A percentile compares a stretch with the other conserved stretches of the same genome.
Conservation (phyloP, 176 grass and related monocot species). For the Guadua angustifolia region DNA sequence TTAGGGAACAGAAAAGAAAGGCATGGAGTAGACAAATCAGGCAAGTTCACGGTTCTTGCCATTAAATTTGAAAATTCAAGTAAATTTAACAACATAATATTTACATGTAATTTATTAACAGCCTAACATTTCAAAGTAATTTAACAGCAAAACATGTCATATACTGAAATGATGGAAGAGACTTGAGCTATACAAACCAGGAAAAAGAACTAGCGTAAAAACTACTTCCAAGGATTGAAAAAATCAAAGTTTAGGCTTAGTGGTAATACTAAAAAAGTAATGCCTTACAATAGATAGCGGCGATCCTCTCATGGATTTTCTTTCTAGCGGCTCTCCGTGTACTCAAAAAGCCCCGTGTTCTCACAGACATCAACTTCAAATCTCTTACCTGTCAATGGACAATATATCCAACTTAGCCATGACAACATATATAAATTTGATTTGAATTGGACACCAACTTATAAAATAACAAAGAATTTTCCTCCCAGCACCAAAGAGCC, state of each 20-base stretch:
- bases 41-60: background rate
- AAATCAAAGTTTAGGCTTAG: background rate
- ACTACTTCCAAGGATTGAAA: background rate
- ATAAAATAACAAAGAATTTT: conserved; percentile 33
- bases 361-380: conserved; percentile 68
- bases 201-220: background rate
- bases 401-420: background rate
- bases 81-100: background rate
- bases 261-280: background rate
- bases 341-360: conserved; percentile 53
- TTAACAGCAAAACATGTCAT: background rate
- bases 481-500: conserved; percentile 96
- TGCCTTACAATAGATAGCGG: conserved; percentile 61
- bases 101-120: conserved; percentile 12
- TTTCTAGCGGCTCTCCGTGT: conserved; percentile 68
- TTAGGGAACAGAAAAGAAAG: background rate
- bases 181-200: background rate
- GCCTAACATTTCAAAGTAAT: background rate
- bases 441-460: background rate
- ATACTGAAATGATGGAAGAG: background rate
- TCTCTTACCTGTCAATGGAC: conserved; percentile 67
- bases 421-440: background rate
- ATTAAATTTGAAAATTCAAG: background rate
- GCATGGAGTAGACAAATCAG: background rate
- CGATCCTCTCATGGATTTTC: conserved; percentile 88